These are phyloP conservation scores for Trichoderma polysporum DNA, from an alignment of 2,329 filamentous ascomycete genomes.

Conservation along the genomic window DNA sequence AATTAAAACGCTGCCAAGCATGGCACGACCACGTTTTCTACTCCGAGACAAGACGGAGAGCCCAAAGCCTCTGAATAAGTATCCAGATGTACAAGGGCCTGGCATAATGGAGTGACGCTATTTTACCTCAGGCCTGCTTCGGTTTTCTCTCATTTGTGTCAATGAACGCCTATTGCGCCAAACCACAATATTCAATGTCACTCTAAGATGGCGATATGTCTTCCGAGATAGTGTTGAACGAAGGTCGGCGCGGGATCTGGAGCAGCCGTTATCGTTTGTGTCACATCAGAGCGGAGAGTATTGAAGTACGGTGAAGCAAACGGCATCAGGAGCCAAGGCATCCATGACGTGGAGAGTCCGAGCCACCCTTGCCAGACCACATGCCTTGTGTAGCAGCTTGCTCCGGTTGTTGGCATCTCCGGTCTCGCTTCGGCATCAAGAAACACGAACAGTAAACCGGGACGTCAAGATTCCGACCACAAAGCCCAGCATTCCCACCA, in stretches of 20 bases:
- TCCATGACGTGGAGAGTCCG: slow-evolving; percentile 2
- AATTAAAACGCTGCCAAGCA: neutral
- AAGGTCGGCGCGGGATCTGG: neutral
- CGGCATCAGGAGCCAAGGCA: neutral
- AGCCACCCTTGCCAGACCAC: slow-evolving; percentile 10
- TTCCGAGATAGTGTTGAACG: neutral
- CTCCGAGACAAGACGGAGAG: slow-evolving; percentile 1
- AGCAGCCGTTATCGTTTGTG: neutral
- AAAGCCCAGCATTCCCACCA: neutral
- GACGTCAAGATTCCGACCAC: neutral
- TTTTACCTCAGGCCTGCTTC: neutral
- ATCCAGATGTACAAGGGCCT: neutral
- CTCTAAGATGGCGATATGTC: neutral
- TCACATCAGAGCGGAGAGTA: slow-evolving; percentile 17
- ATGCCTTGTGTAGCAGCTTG: neutral
- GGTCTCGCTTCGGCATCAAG: neutral
- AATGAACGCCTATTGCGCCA: neutral
- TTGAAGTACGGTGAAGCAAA: slow-evolving; percentile 10
- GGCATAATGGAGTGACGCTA: neutral
- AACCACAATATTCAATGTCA: neutral
- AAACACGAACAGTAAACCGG: neutral
- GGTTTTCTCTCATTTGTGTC: neutral
- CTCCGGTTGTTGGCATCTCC: slow-evolving; percentile 1
- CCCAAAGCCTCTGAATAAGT: neutral
- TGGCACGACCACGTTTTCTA: slow-evolving; percentile 6